phyloP scores from a whole-genome alignment of 148 eudicot genomes.

The Rhododendron kiyosumense region DNA sequence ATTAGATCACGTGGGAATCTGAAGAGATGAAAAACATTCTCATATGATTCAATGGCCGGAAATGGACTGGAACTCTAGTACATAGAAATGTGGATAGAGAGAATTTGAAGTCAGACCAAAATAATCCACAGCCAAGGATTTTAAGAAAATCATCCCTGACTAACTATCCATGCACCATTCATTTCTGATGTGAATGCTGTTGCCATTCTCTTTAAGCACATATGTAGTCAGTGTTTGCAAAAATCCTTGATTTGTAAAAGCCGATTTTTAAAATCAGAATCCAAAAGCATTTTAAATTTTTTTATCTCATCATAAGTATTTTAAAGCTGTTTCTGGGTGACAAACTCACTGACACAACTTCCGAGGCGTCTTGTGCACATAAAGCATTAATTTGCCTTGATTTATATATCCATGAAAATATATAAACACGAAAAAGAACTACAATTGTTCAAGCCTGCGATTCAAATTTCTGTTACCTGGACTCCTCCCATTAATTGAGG shows the following conservation, averaged over 20 bases:
- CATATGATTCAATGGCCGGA: background rate
- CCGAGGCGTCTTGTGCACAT: background rate
- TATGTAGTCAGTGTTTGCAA: background rate
- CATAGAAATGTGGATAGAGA: background rate
- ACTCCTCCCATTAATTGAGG: background rate
- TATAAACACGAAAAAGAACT: background rate
- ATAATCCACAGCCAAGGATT: background rate
- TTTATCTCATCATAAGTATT: background rate
- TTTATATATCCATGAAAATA: background rate
- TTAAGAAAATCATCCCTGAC: background rate
- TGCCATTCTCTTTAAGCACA: background rate
- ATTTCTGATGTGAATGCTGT: background rate
- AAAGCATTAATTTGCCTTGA: background rate
- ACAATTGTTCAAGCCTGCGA: background rate
- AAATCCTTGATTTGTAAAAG: background rate
- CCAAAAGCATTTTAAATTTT: background rate
- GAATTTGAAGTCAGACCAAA: background rate
- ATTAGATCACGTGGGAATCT: background rate
- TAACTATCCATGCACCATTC: background rate
- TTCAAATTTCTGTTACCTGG: conserved; percentile 4
- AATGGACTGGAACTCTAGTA: background rate
- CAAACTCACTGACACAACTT: background rate
- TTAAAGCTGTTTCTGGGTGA: background rate
- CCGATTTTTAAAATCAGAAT: background rate
- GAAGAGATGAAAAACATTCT: too few relatives aligned